Evolutionary conservation across 257 asterid genomes (phyloP), one percentile per base, ranked within the genome.

Genomic region (Forsythia viridissima): DNA sequence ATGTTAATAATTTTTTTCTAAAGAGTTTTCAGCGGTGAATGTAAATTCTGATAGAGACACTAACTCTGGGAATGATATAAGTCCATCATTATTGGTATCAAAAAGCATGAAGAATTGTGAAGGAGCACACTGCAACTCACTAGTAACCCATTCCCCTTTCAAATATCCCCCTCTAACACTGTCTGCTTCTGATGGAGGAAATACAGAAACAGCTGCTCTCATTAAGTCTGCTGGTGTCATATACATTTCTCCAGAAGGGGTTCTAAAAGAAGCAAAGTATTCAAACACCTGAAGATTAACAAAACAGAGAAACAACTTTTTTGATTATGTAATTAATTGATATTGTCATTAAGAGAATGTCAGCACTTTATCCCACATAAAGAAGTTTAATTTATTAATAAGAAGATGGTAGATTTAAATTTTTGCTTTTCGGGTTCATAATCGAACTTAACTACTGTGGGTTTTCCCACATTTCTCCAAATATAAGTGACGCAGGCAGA

Each of bases 161-260:
- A 95, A 88, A 86, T 61, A 71, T 73, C 98, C 99, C 34, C 88
- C 96, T 82, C 99, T 81, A 36, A 95, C 89, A 46, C 63, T 80
- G 59, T 77, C 82, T 66, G 99, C 88, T 63, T 93, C 97, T 1
- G 97, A 85, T 46, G 99, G 92, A 73, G 98, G 98, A 85, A 95
- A 91, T 13, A 95, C 98, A 0, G 97, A 97, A 77, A 95, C 96
- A 10, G 90, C 89, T 43, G 99, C 98, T 74, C 98, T 86, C 98
- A 93, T 92, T 77, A 95, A 81, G 77, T 95, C 99, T 40, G 92
- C 82, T 59, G 96, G 88, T 42, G 97, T 95, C 99, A 95, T 93
- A 63, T 80, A 88, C 37, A 79, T 81, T 86, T 95, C 98, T 15
- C 99, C 98, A 2, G 84, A 74, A 20, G 90, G 90, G 1, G 86